phyloP scores from a whole-genome alignment of 2,329 filamentous ascomycete genomes.

The Colletotrichum zoysiae region DNA sequence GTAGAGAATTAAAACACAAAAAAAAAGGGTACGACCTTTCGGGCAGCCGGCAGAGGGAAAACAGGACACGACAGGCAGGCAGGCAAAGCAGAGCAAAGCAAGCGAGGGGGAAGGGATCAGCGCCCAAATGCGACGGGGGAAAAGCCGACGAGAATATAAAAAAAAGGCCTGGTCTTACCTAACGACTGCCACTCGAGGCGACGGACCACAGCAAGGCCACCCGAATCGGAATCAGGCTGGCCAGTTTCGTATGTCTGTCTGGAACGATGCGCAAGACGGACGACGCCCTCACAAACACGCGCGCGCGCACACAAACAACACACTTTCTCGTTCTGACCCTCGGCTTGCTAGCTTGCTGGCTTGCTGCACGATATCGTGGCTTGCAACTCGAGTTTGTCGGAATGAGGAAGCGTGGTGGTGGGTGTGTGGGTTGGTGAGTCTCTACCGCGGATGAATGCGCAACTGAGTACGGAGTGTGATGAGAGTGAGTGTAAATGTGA shows the following conservation, averaged over 20 bases:
- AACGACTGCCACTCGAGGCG: constrained; percentile 17
- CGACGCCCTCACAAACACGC: background rate
- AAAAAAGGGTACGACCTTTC: constrained; percentile 44
- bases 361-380: constrained; percentile 26
- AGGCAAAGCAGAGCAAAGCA: background rate
- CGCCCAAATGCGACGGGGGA: constrained; percentile 14
- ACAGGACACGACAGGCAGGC: constrained; percentile 7
- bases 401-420: background rate
- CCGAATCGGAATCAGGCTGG: constrained; percentile 20
- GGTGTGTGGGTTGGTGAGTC: constrained; percentile 15
- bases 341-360: background rate
- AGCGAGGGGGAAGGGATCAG: constrained; percentile 8
- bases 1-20: constrained; percentile 24
- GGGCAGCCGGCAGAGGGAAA: constrained; percentile 32
- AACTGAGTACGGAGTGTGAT: background rate
- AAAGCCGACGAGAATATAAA: constrained; percentile 5
- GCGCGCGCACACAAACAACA: too few relatives aligned
- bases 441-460: constrained; percentile 14
- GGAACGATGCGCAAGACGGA: background rate
- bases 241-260: background rate
- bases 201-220: constrained; percentile 3
- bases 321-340: background rate
- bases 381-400: constrained; percentile 22
- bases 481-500: background rate
- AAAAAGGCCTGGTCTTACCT: constrained; percentile 37